Evolutionary conservation across 805 yeast genomes (phyloP), one percentile per base, ranked within the genome.

Genomic region (Hanseniaspora vineae): DNA sequence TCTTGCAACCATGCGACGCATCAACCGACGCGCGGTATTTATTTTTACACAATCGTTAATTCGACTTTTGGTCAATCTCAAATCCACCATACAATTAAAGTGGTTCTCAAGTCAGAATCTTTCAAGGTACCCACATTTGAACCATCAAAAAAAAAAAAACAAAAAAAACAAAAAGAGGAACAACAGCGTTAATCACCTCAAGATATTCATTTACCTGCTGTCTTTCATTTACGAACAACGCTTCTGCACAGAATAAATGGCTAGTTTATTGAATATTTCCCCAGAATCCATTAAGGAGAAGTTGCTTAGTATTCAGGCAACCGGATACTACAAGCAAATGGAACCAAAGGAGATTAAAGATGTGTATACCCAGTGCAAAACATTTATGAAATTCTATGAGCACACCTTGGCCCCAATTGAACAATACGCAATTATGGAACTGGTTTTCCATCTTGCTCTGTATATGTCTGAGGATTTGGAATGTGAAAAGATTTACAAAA

Each of bases 381-480:
- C 50, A 2, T 62, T 59, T 42, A 46, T 62, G 44, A 46, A 53
- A 2, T 32, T 48, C 6, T 52, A 56, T 6, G 64, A 58, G 19
- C 49, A 57, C 11, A 45, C 54, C 1, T 42, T 67, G 6, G 50
- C 61, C 2, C 64, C 68, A 10, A 56, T 62, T 2, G 71, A 77
- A n/a, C 62, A 73, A 46, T 80, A 73, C 59, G 69, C 75, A 8
- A 61, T 89, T 31, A 68, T 80, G 53, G 95, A 86, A 60, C 72
- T 86, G 56, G 79, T 83, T 46, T 85, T 86, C 61, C 77, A 76
- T 56, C 68, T 88, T 15, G 66, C 80, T 5, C 62, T 89, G 35
- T 61, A 73, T 48, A 67, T 82, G n/a, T 69, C 76, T 45, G 73
- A 78, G 49, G 95, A 86, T 58, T 64, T 70, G 2, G 87, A 80